Conservation (phyloP, 495 filamentous ascomycete species). For the Penicillium antarcticum region DNA sequence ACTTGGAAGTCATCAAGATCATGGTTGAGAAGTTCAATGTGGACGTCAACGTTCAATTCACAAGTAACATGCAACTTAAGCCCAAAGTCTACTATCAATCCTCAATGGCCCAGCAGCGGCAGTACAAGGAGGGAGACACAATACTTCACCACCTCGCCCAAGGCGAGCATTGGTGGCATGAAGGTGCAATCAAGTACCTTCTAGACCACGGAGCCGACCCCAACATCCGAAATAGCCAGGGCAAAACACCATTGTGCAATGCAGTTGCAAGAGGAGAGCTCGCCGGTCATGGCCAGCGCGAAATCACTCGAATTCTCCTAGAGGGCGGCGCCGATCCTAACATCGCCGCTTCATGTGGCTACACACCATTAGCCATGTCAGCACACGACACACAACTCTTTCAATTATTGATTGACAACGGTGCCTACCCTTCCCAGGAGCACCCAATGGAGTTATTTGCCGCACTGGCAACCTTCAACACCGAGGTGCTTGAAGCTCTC, state of each 20-base stretch:
- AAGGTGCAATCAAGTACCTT: constrained; percentile 40
- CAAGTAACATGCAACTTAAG: constrained; percentile 1
- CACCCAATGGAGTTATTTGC: constrained; percentile 20
- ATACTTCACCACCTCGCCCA: constrained; percentile 35
- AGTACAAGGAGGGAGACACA: constrained; percentile 18
- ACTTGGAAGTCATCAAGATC: constrained; percentile 38
- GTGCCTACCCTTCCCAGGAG: constrained; percentile 13
- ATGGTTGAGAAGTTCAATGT: constrained; percentile 38
- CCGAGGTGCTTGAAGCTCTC: constrained; percentile 6
- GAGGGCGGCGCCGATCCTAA: constrained; percentile 37
- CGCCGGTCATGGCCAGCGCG: constrained; percentile 10
- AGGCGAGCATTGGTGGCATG: constrained; percentile 43
- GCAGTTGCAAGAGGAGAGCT: constrained; percentile 20
- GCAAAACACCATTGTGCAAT: constrained; percentile 38
- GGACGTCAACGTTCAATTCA: constrained; percentile 27
- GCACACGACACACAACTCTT: constrained; percentile 11
- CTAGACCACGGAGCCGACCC: constrained; percentile 38
- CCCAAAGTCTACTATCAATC: constrained; percentile 14
- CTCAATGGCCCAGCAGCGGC: not conserved
- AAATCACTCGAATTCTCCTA: constrained; percentile 27
- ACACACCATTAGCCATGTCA: constrained; percentile 14
- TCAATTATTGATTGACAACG: constrained; percentile 13
- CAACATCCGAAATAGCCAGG: constrained; percentile 28
- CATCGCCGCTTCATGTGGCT: constrained; percentile 20
- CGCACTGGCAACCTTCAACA: constrained; percentile 9